Percentiles rank a stretch among this genome's conserved stretches.
These are phyloP conservation scores for Fraxinus velutina DNA, from an alignment of 305 asterid species.

Conservation along the genomic window DNA sequence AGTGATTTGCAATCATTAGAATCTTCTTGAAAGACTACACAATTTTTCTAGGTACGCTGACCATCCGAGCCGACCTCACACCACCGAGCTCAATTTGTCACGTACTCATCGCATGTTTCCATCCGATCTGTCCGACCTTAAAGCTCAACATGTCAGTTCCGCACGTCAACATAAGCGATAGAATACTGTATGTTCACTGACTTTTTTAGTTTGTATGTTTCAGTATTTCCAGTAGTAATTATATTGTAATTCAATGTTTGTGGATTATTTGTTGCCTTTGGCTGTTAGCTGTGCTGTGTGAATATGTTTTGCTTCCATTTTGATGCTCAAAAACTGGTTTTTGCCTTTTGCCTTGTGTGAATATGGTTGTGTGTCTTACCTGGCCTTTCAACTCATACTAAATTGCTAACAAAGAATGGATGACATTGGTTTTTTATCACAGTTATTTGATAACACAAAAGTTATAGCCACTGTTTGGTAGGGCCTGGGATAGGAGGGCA, in stretches of 20 bases:
- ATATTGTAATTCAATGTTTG: background rate
- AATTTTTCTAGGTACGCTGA: no score
- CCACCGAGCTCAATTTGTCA: no score
- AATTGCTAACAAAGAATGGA: background rate
- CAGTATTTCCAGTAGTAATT: background rate
- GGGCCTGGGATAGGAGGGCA: background rate
- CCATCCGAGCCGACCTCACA: no score
- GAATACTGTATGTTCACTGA: background rate
- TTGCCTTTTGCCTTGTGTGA: conserved; percentile 18
- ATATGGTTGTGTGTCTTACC: conserved; percentile 51
- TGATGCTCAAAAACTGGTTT: conserved; percentile 24
- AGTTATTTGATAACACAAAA: background rate
- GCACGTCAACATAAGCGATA: background rate
- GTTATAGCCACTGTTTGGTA: background rate
- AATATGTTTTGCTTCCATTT: conserved; percentile 11
- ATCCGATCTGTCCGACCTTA: no score
- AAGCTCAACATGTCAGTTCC: no score
- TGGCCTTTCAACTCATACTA: background rate
- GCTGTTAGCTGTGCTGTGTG: background rate
- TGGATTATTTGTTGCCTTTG: background rate
- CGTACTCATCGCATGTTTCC: no score
- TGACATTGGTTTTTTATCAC: background rate
- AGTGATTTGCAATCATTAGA: no score
- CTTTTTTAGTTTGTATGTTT: background rate
- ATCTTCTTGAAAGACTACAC: no score